Evolutionary conservation across 176 grass and related monocot species (phyloP), one percentile per base, ranked within the genome.

Genomic region (Poa pratensis): DNA sequence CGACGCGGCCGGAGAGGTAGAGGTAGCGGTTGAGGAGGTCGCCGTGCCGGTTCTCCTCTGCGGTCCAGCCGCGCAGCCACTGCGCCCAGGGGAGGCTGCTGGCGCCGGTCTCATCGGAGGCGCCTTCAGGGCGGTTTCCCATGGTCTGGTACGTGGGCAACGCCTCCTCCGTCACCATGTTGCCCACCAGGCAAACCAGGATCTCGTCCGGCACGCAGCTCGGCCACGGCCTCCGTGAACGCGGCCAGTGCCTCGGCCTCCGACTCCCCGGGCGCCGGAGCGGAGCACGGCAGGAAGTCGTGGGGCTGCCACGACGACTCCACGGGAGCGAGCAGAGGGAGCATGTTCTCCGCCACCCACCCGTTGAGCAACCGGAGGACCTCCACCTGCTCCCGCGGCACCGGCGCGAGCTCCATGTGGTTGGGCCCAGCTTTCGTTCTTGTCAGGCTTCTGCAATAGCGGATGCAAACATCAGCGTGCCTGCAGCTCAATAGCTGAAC

Each of bases 31-130:
- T 87, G 70, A 92, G 90, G 72, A 83, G 69, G 49, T 95, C 85
- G 3, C 93, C 93, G 35, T 95, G 93, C 52, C 93, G 82, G 61
- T 95, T 90, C 88, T 95, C 93, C 57, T 95, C 93, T 15, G 90
- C 90, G 0, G 88, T 96, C 94, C 94, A 96, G 13, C 76, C 84
- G 53, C 84, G 84, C 0, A 76, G 0, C 87, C 87, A 89, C 0
- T 71, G 69, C 0, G 87, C 87, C 82, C 82, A 89, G 2, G 87
- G 87, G 20, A 80, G 76, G 9, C 9, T 0, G 62, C 83, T 81
- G 39, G 52, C 32, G 18, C 88, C 88, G 0, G 88, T 83, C 0
- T 43, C 73, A 7, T 90, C 88, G 24, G 52, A 35, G 45, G 3
- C 0, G 79, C 84, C 88, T 16, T 45, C 54, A 2, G 14, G 7